Evolutionary conservation across 2,329 filamentous ascomycete genomes (phyloP).

Genomic region (Aspergillus unguis): DNA sequence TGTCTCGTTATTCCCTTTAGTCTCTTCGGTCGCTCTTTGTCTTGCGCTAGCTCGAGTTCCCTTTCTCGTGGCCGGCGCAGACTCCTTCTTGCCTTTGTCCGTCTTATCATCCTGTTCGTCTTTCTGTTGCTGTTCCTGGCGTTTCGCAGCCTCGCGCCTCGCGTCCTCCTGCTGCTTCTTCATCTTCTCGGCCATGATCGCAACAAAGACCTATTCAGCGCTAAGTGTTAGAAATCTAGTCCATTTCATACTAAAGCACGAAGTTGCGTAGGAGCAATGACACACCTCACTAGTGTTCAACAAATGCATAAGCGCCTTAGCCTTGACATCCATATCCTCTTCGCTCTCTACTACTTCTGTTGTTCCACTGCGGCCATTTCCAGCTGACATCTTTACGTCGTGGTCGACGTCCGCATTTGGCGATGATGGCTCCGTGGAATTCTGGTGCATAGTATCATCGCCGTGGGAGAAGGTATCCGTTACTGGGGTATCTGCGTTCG

Average conservation of each 20-base stretch:
- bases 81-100: constrained; percentile 22
- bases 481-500: constrained; percentile 24
- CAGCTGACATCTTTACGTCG: constrained; percentile 2
- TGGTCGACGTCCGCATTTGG: constrained; percentile 20
- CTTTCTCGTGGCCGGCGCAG: constrained; percentile 22
- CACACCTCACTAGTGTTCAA: constrained; percentile 46
- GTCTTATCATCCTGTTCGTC: constrained; percentile 24
- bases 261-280: background rate
- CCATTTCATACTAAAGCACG: background rate
- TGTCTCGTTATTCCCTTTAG: constrained; percentile 15
- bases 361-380: constrained; percentile 15
- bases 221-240: constrained; percentile 2
- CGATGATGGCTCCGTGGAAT: constrained; percentile 32
- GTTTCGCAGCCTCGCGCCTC: constrained; percentile 34
- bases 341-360: constrained; percentile 21
- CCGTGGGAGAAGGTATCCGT: constrained; percentile 27
- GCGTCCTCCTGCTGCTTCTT: constrained; percentile 47
- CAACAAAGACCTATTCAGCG: constrained; percentile 42
- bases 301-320: constrained; percentile 45
- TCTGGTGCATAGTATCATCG: constrained; percentile 22
- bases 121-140: constrained; percentile 14
- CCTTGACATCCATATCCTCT: constrained; percentile 44
- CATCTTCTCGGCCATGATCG: constrained; percentile 51
- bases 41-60: constrained; percentile 33
- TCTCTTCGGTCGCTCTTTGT: constrained; percentile 17